phyloP scores from a whole-genome alignment of 176 grass and related monocot species.

The Coix lacrymajobi region DNA sequence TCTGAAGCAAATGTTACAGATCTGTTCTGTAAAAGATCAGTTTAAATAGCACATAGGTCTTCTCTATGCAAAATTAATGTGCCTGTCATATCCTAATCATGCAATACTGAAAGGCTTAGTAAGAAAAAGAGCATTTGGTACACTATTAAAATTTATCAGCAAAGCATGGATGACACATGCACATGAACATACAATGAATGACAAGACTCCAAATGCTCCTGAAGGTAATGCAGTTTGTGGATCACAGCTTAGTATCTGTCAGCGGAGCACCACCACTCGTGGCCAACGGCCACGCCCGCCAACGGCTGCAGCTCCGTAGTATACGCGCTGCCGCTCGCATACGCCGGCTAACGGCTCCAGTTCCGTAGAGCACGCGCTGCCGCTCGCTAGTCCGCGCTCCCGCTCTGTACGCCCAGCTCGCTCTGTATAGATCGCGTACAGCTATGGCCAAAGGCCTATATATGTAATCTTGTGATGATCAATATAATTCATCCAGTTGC shows the following conservation, averaged over 20 bases:
- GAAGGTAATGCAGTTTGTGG: not conserved
- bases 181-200: not conserved
- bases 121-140: not conserved
- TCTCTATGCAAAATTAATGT: not conserved
- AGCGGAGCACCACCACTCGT: no score
- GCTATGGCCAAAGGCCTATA: no score
- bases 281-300: no score
- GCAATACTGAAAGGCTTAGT: not conserved
- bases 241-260: not conserved
- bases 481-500: no score
- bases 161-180: not conserved
- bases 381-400: no score
- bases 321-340: no score
- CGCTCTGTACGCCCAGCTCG: no score
- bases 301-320: no score
- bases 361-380: no score
- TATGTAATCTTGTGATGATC: no score
- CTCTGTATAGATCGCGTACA: no score
- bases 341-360: no score
- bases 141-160: not conserved
- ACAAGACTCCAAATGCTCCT: not conserved
- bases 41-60: not conserved
- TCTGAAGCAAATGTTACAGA: slow-evolving; percentile 13
- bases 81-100: not conserved
- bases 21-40: not conserved